Base-by-base conservation (phyloP, 805 yeast genomes). In the Ogataea henricii region DNA sequence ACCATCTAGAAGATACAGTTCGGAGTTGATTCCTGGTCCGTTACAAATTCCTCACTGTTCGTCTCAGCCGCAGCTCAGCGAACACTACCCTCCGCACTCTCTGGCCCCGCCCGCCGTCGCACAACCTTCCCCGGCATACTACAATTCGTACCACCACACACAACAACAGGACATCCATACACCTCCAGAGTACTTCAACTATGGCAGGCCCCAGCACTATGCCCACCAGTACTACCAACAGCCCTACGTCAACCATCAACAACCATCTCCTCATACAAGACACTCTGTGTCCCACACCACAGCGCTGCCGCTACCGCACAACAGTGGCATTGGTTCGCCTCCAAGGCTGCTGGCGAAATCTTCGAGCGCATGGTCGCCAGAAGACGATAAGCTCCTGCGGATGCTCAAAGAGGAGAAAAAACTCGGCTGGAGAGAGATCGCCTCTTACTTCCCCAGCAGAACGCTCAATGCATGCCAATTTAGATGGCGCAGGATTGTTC, bases 401-500 rank as follows among this genome's bases (percentile, higher is more conserved):
- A 87, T 85, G 58, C 73, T 89, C 60, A 89, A 89, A 66, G 96
- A 89, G 64, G 82, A 82, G 52, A 87, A 83, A 63, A 87, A 86
- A 63, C 74, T 88, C 56, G 96, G 96, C 1, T 89, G 96, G 96
- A 82, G 89, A 65, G 96, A 89, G 55, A 88, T 89, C 43, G 84
- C 94, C 1, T 76, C 83, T 27, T 87, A 85, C 60, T 89, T 89
- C 65, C 76, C 81, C 36, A 85, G 85, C 63, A 72, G 96, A 62
- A 89, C 96, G 2, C 90, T 95, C 30, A 89, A 87, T 62, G 95
- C 95, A 2, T 87, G 96, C 59, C 95, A 87, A 68, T 87, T 87
- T 62, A 78, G 96, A 57, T 89, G 96, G 96, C 77, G 96, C 64
- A 69, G 96, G 53, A 68, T 77, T 16, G 73, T 75, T 25, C 64